Base-by-base conservation (phyloP, 805 yeast genomes). In the Saccharomycopsis olivae region DNA sequence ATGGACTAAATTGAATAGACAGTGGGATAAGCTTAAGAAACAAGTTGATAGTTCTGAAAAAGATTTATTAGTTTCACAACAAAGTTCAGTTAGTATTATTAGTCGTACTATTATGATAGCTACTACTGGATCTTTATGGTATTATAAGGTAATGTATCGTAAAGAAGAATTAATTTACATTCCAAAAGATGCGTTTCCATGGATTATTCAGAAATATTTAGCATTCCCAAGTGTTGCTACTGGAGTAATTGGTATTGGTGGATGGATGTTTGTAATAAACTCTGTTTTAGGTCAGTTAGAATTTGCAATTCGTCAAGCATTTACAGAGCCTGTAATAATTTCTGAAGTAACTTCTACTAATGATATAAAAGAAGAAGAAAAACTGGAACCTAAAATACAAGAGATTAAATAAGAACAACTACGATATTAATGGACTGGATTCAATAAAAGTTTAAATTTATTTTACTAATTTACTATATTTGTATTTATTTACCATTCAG, bases 1-100 rank as follows among this genome's bases (percentile, higher is more conserved):
- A 53, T 92, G 97, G 97, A 94, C 96, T 1, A 86, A 86, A 56
- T 66, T 88, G 47, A 88, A 86, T 53, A 71, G 98, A 36, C 71
- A 68, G 50, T 61, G 69, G 43, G 87, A 79, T 48, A 68, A 70
- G 44, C 53, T 83, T 36, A 65, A 67, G 33, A 64, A 58, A 13
- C 75, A 81, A 44, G 61, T 80, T 32, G 69, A 65, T 14, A 42
- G 50, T 6, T 49, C 72, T 34, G 68, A 65, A 38, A 54, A 58
- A 31, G 51, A 57, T 9, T 52, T 79, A 11, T 52, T 62, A 4
- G 42, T 31, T 25, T 34, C 24, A 14, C 41, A 35, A 23, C 6
- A 29, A 1, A 15, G n/a, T 11, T 25, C 15, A n/a, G 18, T 40
- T 43, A 50, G 59, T 5, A 38, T 38, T 5, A 50, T 75, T 41